Conservation (phyloP, 805 yeast species). For the Cyberlindnera americana region DNA sequence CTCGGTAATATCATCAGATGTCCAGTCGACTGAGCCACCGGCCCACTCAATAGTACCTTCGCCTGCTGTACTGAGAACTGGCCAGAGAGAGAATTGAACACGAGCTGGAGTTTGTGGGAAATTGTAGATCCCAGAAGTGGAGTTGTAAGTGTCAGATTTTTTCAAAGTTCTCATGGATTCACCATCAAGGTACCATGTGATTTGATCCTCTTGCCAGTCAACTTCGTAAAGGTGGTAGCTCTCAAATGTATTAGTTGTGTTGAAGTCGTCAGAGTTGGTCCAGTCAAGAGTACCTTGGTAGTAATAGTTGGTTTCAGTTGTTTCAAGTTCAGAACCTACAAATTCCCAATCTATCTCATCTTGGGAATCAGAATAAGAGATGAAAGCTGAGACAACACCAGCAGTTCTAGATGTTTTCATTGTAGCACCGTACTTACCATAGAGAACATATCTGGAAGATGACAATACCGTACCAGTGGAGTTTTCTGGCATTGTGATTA, state of each 20-base stretch:
- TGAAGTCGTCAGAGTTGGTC: constrained; percentile 47
- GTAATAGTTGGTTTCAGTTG: constrained; percentile 78
- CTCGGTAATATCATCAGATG: constrained; percentile 62
- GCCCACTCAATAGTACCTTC: constrained; percentile 77
- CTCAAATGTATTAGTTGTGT: constrained; percentile 50
- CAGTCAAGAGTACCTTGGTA: constrained; percentile 70
- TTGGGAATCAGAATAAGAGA: constrained; percentile 75
- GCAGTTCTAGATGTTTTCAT: constrained; percentile 68
- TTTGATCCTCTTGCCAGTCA: constrained; percentile 76
- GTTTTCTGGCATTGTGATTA: constrained; percentile 79
- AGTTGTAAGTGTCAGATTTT: constrained; percentile 57
- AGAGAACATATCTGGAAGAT: constrained; percentile 80
- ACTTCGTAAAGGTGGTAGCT: constrained; percentile 72
- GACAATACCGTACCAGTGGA: constrained; percentile 78
- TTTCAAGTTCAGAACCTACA: constrained; percentile 66
- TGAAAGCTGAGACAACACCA: constrained; percentile 87
- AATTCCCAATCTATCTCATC: constrained; percentile 91
- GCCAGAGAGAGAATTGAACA: constrained; percentile 74
- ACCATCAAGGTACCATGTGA: constrained; percentile 76
- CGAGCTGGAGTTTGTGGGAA: constrained; percentile 76
- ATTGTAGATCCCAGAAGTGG: constrained; percentile 53
- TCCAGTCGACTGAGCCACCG: constrained; percentile 86
- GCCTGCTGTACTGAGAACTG: constrained; percentile 60
- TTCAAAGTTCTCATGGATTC: constrained; percentile 58
- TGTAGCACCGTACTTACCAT: constrained; percentile 71